These are phyloP conservation scores for Naganishia albida DNA, from an alignment of 1,284 basidiomycete species.

Conservation along the genomic window DNA sequence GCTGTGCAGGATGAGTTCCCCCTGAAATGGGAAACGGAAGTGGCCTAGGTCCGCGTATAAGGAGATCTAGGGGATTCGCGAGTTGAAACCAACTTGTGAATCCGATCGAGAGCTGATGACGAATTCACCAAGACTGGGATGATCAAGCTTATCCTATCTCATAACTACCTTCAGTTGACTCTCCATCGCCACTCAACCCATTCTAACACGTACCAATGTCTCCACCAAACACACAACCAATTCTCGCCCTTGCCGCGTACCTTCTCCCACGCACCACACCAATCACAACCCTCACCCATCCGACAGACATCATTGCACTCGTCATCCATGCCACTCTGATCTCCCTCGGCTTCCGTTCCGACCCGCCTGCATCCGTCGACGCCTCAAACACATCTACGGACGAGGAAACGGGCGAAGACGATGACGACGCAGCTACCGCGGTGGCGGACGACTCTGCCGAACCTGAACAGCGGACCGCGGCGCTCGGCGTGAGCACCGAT, in stretches of 20 bases:
- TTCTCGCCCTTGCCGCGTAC: slow-evolving; percentile 38
- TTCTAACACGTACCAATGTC: no score
- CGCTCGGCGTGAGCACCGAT: neutral
- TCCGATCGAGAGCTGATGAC: no score
- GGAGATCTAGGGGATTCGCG: no score
- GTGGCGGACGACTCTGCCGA: slow-evolving; percentile 40
- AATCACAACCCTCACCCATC: slow-evolving; percentile 43
- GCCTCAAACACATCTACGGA: neutral
- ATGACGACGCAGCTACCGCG: slow-evolving; percentile 42
- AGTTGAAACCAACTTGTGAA: no score
- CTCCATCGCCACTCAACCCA: no score
- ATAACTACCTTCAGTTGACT: neutral
- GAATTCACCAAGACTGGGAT: no score
- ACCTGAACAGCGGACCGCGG: neutral
- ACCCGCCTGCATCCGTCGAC: slow-evolving; percentile 21
- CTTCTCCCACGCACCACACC: slow-evolving; percentile 41
- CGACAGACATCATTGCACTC: slow-evolving; percentile 51
- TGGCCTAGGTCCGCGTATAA: no score
- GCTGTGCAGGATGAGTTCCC: no score
- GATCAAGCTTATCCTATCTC: no score
- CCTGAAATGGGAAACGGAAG: no score
- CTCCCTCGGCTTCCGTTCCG: slow-evolving; percentile 52
- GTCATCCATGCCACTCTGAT: slow-evolving; percentile 55
- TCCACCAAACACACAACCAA: slow-evolving; percentile 6
- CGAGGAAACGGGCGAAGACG: neutral